phyloP scores from a whole-genome alignment of 371 early-diverging fungal genomes.

The Fennellomyces sp. region DNA sequence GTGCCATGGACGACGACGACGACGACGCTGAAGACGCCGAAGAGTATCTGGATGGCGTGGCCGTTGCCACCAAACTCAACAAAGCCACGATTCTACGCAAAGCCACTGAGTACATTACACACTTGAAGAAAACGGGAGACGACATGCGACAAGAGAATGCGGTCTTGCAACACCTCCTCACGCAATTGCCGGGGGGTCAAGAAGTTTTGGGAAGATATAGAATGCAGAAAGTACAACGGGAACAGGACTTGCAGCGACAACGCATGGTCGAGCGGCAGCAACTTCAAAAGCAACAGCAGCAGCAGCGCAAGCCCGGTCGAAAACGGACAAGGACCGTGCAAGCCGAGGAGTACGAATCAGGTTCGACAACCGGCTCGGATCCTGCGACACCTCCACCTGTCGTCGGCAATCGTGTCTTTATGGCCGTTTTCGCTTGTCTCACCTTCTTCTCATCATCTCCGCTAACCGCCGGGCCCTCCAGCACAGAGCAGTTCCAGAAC shows the following conservation, averaged over 20 bases:
- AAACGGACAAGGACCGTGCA: constrained; percentile 8
- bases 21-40: constrained; percentile 64
- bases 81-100: constrained; percentile 90
- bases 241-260: constrained; percentile 34
- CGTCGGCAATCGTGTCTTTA: constrained; percentile 37
- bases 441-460: constrained; percentile 50
- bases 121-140: constrained; percentile 69
- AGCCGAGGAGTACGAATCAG: constrained; percentile 31
- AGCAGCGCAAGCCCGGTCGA: constrained; percentile 28
- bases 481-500: constrained; percentile 31
- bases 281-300: constrained; percentile 31
- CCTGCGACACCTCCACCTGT: constrained; percentile 33
- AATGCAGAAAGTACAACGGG: constrained; percentile 37
- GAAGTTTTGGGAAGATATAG: constrained; percentile 43
- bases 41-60: constrained; percentile 68
- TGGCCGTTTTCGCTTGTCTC: constrained; percentile 48
- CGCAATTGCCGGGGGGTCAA: constrained; percentile 58
- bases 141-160: constrained; percentile 57
- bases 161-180: constrained; percentile 49
- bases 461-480: constrained; percentile 37
- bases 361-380: constrained; percentile 22
- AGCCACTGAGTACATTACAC: constrained; percentile 87
- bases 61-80: constrained; percentile 80
- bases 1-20: constrained; percentile 52
- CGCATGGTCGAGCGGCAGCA: constrained; percentile 30